Conservation (phyloP, 1,284 basidiomycete genomes). For the Psilocybe mexicana region DNA sequence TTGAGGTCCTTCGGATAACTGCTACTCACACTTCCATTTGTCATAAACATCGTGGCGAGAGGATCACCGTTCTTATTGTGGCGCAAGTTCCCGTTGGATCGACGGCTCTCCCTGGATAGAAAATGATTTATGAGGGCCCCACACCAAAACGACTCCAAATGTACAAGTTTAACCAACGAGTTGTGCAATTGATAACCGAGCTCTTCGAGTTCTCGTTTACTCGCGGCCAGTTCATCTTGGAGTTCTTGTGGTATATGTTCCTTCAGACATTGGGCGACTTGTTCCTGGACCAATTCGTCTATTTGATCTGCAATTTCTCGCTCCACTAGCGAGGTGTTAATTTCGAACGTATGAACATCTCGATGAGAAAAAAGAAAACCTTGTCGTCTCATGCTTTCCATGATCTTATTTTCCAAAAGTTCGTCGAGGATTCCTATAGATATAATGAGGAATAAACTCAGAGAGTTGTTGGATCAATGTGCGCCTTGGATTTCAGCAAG, state of each 20-base stretch:
- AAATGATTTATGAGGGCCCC: constrained; percentile 8
- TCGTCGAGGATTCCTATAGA: constrained; percentile 45
- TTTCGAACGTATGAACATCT: not conserved
- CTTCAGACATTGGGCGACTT: constrained; percentile 45
- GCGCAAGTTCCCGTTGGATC: constrained; percentile 48
- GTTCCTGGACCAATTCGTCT: constrained; percentile 45
- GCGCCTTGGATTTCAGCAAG: constrained; percentile 50
- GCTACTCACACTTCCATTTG: constrained; percentile 43
- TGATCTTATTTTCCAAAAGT: constrained; percentile 43
- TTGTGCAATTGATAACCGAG: constrained; percentile 53
- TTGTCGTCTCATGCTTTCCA: constrained; percentile 43
- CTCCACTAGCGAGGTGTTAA: constrained; percentile 36
- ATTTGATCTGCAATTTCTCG: constrained; percentile 45
- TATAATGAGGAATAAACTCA: not conserved
- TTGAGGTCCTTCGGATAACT: constrained; percentile 48
- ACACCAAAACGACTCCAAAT: not conserved
- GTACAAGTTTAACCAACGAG: constrained; percentile 41
- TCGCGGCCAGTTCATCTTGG: constrained; percentile 47
- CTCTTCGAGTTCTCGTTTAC: constrained; percentile 48
- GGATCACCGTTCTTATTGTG: constrained; percentile 37
- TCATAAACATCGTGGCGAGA: constrained; percentile 47
- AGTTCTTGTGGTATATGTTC: constrained; percentile 45
- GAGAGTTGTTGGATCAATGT: not conserved
- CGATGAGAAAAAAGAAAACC: constrained; percentile 31
- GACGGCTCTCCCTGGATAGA: constrained; percentile 49